phyloP scores from a whole-genome alignment of 495 filamentous ascomycete species.

The Hypoxylon intermedium region DNA sequence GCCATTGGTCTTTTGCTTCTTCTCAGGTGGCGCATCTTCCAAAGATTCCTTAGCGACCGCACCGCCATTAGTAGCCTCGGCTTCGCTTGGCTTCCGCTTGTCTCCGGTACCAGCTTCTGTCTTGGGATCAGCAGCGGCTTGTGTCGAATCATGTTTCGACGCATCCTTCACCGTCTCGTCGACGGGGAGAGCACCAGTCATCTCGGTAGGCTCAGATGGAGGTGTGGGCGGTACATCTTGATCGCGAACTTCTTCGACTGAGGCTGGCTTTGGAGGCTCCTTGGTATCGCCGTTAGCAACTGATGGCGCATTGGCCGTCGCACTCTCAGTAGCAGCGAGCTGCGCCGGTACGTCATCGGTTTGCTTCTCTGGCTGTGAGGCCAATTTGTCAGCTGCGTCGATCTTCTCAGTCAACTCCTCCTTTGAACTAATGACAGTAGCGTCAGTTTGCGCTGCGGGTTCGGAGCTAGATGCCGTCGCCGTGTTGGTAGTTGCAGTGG shows the following conservation, averaged over 20 bases:
- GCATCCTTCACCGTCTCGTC: slow-evolving; percentile 16
- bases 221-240: slow-evolving; percentile 24
- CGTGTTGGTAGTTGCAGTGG: slow-evolving; percentile 8
- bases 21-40: slow-evolving; percentile 35
- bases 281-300: slow-evolving; percentile 27
- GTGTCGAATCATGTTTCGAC: slow-evolving; percentile 18
- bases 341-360: slow-evolving; percentile 22
- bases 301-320: slow-evolving; percentile 20
- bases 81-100: slow-evolving; percentile 43
- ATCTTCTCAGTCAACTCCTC: slow-evolving; percentile 27
- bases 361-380: slow-evolving; percentile 32
- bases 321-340: slow-evolving; percentile 16
- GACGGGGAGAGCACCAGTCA: slow-evolving; percentile 20
- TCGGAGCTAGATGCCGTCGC: slow-evolving; percentile 22
- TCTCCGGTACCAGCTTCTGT: slow-evolving; percentile 18
- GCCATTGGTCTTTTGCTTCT: slow-evolving; percentile 47
- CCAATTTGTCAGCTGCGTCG: slow-evolving; percentile 19
- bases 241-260: slow-evolving; percentile 36
- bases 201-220: slow-evolving; percentile 20
- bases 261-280: slow-evolving; percentile 32
- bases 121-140: slow-evolving; percentile 7
- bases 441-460: slow-evolving; percentile 24
- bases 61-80: slow-evolving; percentile 29
- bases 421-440: slow-evolving; percentile 17
- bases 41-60: slow-evolving; percentile 10